phyloP scores from a whole-genome alignment of 1,284 basidiomycete species.

The Puccinia polysora region DNA sequence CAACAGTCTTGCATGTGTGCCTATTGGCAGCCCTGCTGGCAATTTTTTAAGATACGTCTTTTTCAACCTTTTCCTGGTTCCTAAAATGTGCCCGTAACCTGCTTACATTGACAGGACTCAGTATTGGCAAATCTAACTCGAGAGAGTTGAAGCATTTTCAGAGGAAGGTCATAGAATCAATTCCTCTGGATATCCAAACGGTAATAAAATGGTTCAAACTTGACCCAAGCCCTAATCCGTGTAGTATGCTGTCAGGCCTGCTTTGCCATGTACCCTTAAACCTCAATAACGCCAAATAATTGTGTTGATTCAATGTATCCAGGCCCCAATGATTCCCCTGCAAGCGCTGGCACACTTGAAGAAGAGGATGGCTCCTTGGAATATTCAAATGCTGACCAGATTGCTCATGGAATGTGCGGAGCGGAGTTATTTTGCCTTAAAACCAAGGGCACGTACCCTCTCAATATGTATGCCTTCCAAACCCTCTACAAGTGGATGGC shows the following conservation, averaged over 20 bases:
- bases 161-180: not conserved
- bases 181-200: not conserved
- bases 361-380: not conserved
- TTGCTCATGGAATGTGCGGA: not conserved
- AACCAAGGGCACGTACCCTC: not conserved
- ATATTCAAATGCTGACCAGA: not conserved
- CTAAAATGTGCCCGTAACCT: not conserved
- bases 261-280: constrained; percentile 5
- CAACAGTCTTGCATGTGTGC: not conserved
- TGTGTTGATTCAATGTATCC: not conserved
- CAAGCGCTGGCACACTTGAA: too few relatives aligned
- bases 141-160: not conserved
- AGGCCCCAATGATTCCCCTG: not conserved
- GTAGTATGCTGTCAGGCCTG: not conserved
- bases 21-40: not conserved
- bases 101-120: not conserved
- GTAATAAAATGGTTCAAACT: not conserved
- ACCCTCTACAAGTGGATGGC: constrained; percentile 12
- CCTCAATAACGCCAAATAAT: not conserved
- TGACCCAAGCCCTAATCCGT: not conserved
- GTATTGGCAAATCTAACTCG: not conserved
- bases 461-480: constrained; percentile 14
- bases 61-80: constrained; percentile 9
- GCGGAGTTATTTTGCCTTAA: not conserved
- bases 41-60: not conserved